Conservation (phyloP, 225 moss, liverwort and hornwort genomes). For the Bryoerythrophyllum caledonicum region DNA sequence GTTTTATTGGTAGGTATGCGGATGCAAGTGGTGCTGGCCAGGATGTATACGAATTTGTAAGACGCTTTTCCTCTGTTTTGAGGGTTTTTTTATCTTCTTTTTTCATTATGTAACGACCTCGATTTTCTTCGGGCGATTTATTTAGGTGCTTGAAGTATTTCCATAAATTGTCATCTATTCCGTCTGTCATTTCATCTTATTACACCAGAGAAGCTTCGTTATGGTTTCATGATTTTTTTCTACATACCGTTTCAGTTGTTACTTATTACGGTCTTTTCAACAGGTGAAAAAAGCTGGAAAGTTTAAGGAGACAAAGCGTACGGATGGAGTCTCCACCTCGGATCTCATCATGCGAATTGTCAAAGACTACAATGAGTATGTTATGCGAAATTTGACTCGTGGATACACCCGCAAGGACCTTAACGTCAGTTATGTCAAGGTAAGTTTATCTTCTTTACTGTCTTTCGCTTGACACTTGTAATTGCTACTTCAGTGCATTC, state of each 20-base stretch:
- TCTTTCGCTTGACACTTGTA: not conserved
- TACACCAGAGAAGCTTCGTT: not conserved
- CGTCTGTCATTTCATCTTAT: not conserved
- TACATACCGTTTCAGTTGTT: conserved; percentile 2
- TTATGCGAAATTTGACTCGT: conserved; percentile 95
- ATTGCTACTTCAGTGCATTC: not conserved
- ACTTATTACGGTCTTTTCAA: not conserved
- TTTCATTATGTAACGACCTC: not conserved
- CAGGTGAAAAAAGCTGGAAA: conserved; percentile 96
- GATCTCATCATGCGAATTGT: conserved; percentile 99
- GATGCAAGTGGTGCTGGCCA: conserved; percentile 83
- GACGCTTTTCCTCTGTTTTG: conserved; percentile 14
- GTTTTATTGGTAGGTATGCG: conserved; percentile 60
- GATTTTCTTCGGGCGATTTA: not conserved
- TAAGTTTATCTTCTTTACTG: conserved; percentile 21
- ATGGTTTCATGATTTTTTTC: not conserved
- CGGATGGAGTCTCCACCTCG: conserved; percentile 95
- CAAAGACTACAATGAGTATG: conserved; percentile 98
- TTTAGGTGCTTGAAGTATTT: conserved; percentile 7
- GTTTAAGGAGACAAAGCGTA: conserved; percentile 93
- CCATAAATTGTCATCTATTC: not conserved
- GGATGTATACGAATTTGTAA: conserved; percentile 96
- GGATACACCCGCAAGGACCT: conserved; percentile 97
- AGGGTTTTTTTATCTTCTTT: not conserved
- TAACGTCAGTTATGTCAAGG: conserved; percentile 98